phyloP scores from a whole-genome alignment of 345 rosid species.

The Arabis alpina region DNA sequence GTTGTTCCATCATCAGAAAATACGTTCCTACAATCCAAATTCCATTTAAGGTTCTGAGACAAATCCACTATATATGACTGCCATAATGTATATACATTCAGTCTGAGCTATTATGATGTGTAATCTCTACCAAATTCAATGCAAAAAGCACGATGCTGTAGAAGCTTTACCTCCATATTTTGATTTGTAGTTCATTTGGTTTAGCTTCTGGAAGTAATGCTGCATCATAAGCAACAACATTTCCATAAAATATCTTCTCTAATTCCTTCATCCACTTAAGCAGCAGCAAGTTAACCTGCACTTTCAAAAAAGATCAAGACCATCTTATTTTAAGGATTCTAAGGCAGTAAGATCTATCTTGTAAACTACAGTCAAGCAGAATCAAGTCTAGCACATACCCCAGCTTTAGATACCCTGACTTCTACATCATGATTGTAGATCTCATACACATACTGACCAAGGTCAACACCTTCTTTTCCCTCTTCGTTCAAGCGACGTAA shows the following conservation, averaged over 20 bases:
- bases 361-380: slow-evolving; percentile 12
- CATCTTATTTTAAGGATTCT: neutral
- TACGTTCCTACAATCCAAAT: slow-evolving; percentile 65
- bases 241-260: slow-evolving; percentile 96
- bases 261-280: slow-evolving; percentile 93
- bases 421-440: slow-evolving; percentile 94
- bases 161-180: slow-evolving; percentile 75
- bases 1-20: slow-evolving; percentile 83
- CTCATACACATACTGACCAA: slow-evolving; percentile 91
- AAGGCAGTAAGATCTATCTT: neutral
- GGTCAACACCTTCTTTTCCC: slow-evolving; percentile 88
- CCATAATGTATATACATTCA: slow-evolving; percentile 9
- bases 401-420: slow-evolving; percentile 91
- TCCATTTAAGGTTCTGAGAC: slow-evolving; percentile 22
- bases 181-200: slow-evolving; percentile 64
- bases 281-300: slow-evolving; percentile 86
- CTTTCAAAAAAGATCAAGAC: slow-evolving; percentile 19
- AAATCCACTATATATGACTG: slow-evolving; percentile 15
- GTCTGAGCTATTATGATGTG: neutral
- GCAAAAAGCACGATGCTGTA: neutral
- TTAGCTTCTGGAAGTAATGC: slow-evolving; percentile 89
- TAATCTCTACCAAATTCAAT: neutral
- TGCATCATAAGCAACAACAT: slow-evolving; percentile 82
- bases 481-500: slow-evolving; percentile 85
- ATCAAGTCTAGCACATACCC: slow-evolving; percentile 53